These are phyloP conservation scores for Saccharomycopsis synnaedendra DNA, from an alignment of 805 yeast genomes.

Conservation along the genomic window DNA sequence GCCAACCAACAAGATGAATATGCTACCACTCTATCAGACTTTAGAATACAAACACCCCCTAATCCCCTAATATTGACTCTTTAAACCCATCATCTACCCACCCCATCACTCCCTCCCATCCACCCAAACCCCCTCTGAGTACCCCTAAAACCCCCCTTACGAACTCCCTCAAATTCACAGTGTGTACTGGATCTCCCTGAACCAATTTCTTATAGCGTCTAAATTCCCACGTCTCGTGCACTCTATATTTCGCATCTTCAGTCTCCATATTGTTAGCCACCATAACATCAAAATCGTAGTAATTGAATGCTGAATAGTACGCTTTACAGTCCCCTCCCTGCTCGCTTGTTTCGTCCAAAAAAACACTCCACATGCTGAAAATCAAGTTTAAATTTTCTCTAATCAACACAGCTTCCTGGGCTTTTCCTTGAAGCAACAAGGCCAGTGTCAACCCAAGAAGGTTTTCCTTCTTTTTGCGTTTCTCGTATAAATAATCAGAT, in stretches of 20 bases:
- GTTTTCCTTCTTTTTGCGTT: constrained; percentile 61
- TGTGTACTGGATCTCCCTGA: constrained; percentile 40
- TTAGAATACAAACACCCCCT: too few species aligned
- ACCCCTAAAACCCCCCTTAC: constrained; percentile 20
- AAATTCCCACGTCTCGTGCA: constrained; percentile 30
- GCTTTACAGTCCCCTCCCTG: constrained; percentile 42
- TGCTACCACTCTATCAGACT: too few species aligned
- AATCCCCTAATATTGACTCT: constrained; percentile 13
- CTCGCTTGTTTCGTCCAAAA: constrained; percentile 72
- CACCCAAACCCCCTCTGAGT: constrained; percentile 22
- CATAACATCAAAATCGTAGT: constrained; percentile 25
- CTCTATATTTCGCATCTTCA: constrained; percentile 18
- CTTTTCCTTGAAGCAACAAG: constrained; percentile 23
- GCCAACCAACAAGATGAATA: too few species aligned
- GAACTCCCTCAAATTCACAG: constrained; percentile 35
- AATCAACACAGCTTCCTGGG: constrained; percentile 22
- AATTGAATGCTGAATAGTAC: constrained; percentile 34
- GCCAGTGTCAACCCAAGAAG: constrained; percentile 50
- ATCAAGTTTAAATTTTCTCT: constrained; percentile 16
- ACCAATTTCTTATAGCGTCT: constrained; percentile 29
- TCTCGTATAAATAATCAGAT: constrained; percentile 44
- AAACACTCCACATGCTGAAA: constrained; percentile 35
- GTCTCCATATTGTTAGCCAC: constrained; percentile 18
- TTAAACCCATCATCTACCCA: constrained; percentile 22
- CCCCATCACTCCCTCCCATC: constrained; percentile 26